Evolutionary conservation across 1,284 basidiomycete species (phyloP).

Genomic region (Cutaneotrichosporon mucoides): DNA sequence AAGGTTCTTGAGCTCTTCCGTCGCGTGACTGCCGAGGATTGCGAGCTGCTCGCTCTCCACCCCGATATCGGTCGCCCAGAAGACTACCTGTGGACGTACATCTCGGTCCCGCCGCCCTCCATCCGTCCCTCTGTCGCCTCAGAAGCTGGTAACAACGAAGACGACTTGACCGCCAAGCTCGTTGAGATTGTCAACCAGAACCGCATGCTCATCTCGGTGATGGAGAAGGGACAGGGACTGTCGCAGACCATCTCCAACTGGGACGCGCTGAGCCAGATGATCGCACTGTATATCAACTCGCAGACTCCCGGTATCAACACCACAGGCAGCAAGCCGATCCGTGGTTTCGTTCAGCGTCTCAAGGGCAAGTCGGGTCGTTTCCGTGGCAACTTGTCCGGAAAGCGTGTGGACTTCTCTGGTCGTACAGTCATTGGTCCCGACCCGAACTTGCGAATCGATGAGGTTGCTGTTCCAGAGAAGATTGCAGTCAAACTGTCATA

Average conservation of each 20-base stretch:
- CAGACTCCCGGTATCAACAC: conserved; percentile 89
- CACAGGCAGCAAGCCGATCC: conserved; percentile 79
- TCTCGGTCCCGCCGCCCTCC: conserved; percentile 96
- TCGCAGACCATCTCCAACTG: conserved; percentile 92
- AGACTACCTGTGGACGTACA: conserved; percentile 98
- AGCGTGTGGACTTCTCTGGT: conserved; percentile 98
- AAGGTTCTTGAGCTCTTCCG: conserved; percentile 92
- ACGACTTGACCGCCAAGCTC: conserved; percentile 95
- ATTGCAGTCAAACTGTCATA: conserved; percentile 96
- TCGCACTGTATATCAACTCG: conserved; percentile 98
- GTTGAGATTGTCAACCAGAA: conserved; percentile 97
- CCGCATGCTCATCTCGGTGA: conserved; percentile 83
- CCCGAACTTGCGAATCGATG: conserved; percentile 95
- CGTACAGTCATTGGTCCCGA: conserved; percentile 99
- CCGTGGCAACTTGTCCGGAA: conserved; percentile 95
- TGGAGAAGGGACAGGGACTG: conserved; percentile 81
- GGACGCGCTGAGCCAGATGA: conserved; percentile 92
- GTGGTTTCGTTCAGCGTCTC: conserved; percentile 94
- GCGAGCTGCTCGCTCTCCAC: conserved; percentile 86
- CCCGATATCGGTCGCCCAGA: conserved; percentile 90
- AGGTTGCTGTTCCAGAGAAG: conserved; percentile 94
- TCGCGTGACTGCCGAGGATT: conserved; percentile 92
- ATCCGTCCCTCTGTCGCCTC: conserved; percentile 97
- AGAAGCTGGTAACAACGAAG: conserved; percentile 92
- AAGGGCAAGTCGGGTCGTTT: conserved; percentile 99